Evolutionary conservation across 176 grass and related monocot species (phyloP).

Genomic region (Alloteropsis semialata): DNA sequence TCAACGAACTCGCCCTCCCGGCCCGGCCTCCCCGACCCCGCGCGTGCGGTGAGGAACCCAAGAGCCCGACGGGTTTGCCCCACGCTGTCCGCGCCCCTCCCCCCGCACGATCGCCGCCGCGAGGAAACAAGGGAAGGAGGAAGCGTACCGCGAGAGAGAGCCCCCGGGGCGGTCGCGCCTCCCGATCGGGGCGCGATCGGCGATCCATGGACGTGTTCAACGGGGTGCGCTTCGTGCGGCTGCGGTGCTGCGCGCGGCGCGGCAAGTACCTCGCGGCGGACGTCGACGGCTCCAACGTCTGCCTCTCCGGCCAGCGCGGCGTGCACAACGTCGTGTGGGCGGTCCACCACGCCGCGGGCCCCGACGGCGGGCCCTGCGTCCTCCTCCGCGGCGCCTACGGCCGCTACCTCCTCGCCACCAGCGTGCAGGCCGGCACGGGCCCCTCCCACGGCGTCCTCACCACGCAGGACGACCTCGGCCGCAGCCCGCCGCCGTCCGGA

Average conservation of each 20-base stretch:
- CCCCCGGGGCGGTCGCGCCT: background rate
- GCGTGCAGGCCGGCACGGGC: background rate
- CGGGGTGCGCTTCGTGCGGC: constrained; percentile 35
- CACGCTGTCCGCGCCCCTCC: background rate
- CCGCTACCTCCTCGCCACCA: constrained; percentile 31
- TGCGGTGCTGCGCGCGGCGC: constrained; percentile 10
- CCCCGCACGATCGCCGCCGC: background rate
- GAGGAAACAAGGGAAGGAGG: background rate
- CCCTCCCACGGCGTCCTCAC: constrained; percentile 17
- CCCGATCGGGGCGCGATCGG: background rate
- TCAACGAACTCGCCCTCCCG: background rate
- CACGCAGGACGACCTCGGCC: constrained; percentile 9
- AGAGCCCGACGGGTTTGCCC: background rate
- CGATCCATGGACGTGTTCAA: constrained; percentile 38
- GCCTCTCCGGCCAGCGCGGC: constrained; percentile 20
- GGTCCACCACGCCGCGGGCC: background rate
- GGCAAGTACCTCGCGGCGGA: constrained; percentile 35
- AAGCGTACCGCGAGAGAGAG: background rate
- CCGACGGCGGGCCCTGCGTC: constrained; percentile 14
- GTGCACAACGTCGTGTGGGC: constrained; percentile 49
- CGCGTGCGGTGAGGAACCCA: background rate
- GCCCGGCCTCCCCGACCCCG: background rate
- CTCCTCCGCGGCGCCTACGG: constrained; percentile 42
- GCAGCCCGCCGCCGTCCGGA: background rate
- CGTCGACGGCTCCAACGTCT: constrained; percentile 17